Base-by-base conservation (phyloP, 768 basidiomycete species). In the Mycena metata region DNA sequence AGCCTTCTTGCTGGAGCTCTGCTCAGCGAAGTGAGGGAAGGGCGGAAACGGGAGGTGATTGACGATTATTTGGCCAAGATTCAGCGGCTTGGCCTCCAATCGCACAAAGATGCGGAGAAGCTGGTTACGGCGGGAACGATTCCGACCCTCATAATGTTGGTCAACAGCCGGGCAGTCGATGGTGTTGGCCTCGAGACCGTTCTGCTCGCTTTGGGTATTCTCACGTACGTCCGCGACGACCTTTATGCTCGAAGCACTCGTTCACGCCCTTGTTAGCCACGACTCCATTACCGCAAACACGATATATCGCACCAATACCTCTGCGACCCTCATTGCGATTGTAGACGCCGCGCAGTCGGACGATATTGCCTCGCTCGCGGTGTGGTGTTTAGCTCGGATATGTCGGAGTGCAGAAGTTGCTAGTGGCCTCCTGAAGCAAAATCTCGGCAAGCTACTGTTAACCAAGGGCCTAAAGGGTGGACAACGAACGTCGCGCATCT, bases 271-370 rank as follows among this genome's bases (percentile, higher is more conserved):
- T 46, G 41, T 51, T 43, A 75, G 74, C 5, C 65, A 73, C 56
- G 76, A 76, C 36, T 66, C 76, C 23, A 73, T 76, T 47, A 72
- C 67, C 42, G 73, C 77, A 49, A 76, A 78, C 61, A 75, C 73
- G 35, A 75, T 76, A 23, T 75, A 72, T 43, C 75, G 77, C 21
- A 76, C 75, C 9, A 71, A 67, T 41, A 78, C 72, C 6, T 61
- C 72, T 1, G 35, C 46, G 15, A 76, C 76, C 5, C 60, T 77
- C 26, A 75, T 76, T 26, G 69, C 73, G 46, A 71, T 77, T 9
- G 52, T 75, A 59, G 72, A 72, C 36, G 65, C 74, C 10, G 57
- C 76, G 15, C 54, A 52, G 21, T 75, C 73, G 8, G 68, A 73
- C 49, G 72, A 74, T 19, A 66, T 77, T 21, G 69, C 71, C 6